Evolutionary conservation across 805 yeast genomes (phyloP).

Genomic region (Grigorovia yakushimaensis): DNA sequence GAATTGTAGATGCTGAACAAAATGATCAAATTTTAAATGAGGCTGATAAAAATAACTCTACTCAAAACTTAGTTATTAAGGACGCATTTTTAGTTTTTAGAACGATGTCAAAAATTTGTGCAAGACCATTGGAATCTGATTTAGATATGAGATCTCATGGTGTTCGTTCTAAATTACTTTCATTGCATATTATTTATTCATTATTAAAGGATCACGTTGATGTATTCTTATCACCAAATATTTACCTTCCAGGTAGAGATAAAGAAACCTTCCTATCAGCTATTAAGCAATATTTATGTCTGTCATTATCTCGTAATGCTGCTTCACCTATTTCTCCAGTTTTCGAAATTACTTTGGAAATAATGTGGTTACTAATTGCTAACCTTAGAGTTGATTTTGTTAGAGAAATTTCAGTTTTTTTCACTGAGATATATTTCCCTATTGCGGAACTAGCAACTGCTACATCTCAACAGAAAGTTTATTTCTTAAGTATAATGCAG

Average conservation of each 20-base stretch:
- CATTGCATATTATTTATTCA: constrained; percentile 80
- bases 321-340: constrained; percentile 87
- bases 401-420: constrained; percentile 86
- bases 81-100: constrained; percentile 91
- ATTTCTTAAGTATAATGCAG: constrained; percentile 69
- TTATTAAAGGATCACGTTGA: constrained; percentile 79
- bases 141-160: constrained; percentile 85
- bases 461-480: constrained; percentile 86
- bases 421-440: constrained; percentile 89
- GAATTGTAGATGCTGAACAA: constrained; percentile 37
- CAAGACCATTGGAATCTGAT: constrained; percentile 70
- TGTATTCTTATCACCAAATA: constrained; percentile 54
- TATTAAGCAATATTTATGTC: constrained; percentile 72
- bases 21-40: constrained; percentile 5
- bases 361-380: constrained; percentile 81
- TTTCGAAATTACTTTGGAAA: constrained; percentile 83
- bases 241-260: constrained; percentile 44
- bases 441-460: constrained; percentile 87
- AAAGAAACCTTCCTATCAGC: constrained; percentile 65
- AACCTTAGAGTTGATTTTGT: constrained; percentile 82
- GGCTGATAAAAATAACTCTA: constrained; percentile 15
- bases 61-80: constrained; percentile 60
- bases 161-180: constrained; percentile 80
- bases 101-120: constrained; percentile 88
- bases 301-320: constrained; percentile 80